Conservation (phyloP, 2,329 filamentous ascomycete species). For the Alternaria incomplexa region DNA sequence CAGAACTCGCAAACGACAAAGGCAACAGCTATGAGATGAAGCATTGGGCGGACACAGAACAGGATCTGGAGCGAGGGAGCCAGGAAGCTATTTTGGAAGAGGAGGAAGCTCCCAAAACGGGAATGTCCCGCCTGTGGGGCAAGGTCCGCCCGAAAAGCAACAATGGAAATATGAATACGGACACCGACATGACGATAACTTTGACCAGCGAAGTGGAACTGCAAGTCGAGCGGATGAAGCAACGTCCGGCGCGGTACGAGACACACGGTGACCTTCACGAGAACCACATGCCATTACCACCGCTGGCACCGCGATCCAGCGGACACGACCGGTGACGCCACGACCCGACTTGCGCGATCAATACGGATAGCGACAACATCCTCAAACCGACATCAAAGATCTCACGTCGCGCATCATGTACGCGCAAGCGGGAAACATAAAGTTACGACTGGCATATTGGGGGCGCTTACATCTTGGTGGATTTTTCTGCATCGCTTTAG, state of each 20-base stretch:
- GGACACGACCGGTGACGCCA: not conserved
- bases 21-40: slow-evolving; percentile 31
- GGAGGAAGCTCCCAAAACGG: not conserved
- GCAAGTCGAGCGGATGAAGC: slow-evolving; percentile 15
- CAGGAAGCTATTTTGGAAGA: slow-evolving; percentile 10
- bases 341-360: not conserved
- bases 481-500: not conserved
- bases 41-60: slow-evolving; percentile 25
- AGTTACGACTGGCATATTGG: not conserved
- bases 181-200: slow-evolving; percentile 29
- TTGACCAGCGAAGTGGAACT: slow-evolving; percentile 25
- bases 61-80: slow-evolving; percentile 5
- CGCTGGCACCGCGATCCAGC: not conserved
- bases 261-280: not conserved
- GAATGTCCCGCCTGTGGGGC: slow-evolving; percentile 14
- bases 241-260: not conserved
- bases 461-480: not conserved
- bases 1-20: slow-evolving; percentile 18
- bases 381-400: not conserved
- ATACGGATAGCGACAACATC: not conserved
- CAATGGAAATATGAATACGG: not conserved
- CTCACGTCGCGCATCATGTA: not conserved
- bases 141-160: slow-evolving; percentile 8
- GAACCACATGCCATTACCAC: slow-evolving; percentile 3
- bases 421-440: not conserved